Conservation (phyloP, 2,329 filamentous ascomycete species). For the Fusarium sterilihyphosum region DNA sequence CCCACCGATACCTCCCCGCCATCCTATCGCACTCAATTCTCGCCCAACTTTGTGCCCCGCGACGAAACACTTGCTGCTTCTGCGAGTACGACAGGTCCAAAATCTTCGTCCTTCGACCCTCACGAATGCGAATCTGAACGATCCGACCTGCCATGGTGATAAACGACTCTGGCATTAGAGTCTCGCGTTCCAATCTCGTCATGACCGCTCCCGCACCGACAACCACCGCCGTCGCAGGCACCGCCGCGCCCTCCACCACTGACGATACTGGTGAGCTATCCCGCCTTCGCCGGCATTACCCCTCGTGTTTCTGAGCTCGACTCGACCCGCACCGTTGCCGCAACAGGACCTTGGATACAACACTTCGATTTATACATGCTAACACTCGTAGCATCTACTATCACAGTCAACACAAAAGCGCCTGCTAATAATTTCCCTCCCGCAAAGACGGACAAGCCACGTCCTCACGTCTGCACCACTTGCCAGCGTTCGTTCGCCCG, state of each 20-base stretch:
- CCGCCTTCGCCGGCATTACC: constrained; percentile 45
- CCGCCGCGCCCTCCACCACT: constrained; percentile 42
- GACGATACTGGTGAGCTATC: constrained; percentile 55
- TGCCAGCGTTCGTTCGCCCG: constrained; percentile 93
- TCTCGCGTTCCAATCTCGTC: constrained; percentile 49
- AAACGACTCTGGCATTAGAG: constrained; percentile 52
- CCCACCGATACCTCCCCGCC: constrained; percentile 42
- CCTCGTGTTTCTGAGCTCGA: constrained; percentile 47
- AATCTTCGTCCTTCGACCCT: constrained; percentile 1
- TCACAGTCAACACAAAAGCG: constrained; percentile 61
- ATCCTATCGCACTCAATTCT: constrained; percentile 34
- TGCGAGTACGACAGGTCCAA: constrained; percentile 18
- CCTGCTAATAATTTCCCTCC: constrained; percentile 69
- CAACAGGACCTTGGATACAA: background rate
- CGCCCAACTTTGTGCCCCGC: constrained; percentile 40
- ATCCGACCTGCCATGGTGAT: constrained; percentile 50
- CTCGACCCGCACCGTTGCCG: constrained; percentile 32
- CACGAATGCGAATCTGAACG: constrained; percentile 15
- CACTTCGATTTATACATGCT: constrained; percentile 42
- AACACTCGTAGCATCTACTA: constrained; percentile 57
- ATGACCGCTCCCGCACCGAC: constrained; percentile 51
- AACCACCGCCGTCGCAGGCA: constrained; percentile 44
- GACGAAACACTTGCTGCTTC: constrained; percentile 30
- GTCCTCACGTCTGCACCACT: constrained; percentile 91
- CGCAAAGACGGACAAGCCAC: constrained; percentile 96